phyloP scores from a whole-genome alignment of 108 stramenopile genomes.

The Fistulifera solaris region DNA sequence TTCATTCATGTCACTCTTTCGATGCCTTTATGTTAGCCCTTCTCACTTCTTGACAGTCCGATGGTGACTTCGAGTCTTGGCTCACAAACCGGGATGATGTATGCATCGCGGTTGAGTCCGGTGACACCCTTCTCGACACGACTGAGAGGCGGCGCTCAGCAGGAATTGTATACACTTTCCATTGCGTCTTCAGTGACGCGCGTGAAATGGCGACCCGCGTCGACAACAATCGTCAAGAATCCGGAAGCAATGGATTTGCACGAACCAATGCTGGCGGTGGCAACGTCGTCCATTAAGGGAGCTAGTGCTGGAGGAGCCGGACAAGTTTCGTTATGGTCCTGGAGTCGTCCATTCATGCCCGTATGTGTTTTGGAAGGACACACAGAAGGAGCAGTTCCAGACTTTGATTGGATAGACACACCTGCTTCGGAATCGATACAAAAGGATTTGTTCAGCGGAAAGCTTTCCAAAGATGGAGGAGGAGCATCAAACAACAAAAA shows the following conservation, averaged over 20 bases:
- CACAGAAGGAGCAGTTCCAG: constrained; percentile 58
- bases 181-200: constrained; percentile 64
- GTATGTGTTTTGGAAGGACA: constrained; percentile 71
- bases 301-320: constrained; percentile 69
- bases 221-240: constrained; percentile 5
- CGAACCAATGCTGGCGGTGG: constrained; percentile 75
- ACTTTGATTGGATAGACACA: constrained; percentile 62
- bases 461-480: not conserved
- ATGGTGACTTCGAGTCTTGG: not conserved
- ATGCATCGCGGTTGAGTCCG: too few relatives aligned
- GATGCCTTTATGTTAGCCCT: too few relatives aligned
- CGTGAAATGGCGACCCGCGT: constrained; percentile 61
- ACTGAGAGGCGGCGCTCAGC: too few relatives aligned
- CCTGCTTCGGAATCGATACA: constrained; percentile 12
- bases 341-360: constrained; percentile 61
- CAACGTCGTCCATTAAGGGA: constrained; percentile 64
- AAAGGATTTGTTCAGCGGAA: not conserved
- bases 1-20: too few relatives aligned
- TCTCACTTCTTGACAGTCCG: too few relatives aligned
- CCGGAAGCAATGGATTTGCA: constrained; percentile 27
- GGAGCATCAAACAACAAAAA: constrained; percentile 7
- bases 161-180: constrained; percentile 29
- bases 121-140: too few relatives aligned
- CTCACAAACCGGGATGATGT: not conserved
- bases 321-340: constrained; percentile 56